Percentiles rank a stretch among this genome's conserved stretches.
Evolutionary conservation across 2,329 filamentous ascomycete species (phyloP).

Genomic region (Gnomoniopsis smithogilvyi): DNA sequence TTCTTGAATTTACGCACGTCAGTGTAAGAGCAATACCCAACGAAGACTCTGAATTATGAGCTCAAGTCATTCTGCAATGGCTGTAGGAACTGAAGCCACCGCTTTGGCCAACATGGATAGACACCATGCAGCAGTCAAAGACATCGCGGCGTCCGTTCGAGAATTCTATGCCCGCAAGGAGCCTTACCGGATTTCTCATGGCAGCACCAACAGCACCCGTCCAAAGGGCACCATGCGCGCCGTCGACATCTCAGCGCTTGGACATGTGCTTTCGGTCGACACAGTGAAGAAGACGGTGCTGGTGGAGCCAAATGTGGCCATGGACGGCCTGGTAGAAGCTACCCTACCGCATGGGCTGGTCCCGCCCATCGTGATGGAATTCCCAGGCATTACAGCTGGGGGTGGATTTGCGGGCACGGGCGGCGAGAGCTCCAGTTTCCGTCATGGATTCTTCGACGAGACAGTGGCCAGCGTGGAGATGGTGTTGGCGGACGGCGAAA

Average conservation of each 20-base stretch:
- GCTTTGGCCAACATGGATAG: conserved; percentile 39
- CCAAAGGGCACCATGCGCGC: conserved; percentile 48
- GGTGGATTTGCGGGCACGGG: conserved; percentile 69
- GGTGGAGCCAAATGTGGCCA: conserved; percentile 67
- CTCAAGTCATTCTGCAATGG: not conserved
- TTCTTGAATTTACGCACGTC: not conserved
- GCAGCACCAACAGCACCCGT: conserved; percentile 72
- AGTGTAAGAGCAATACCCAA: not conserved
- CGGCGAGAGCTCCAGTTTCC: conserved; percentile 68
- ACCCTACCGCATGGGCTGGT: conserved; percentile 63
- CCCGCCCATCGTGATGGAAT: conserved; percentile 73
- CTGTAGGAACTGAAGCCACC: not conserved
- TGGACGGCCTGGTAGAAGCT: conserved; percentile 67
- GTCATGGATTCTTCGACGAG: conserved; percentile 68
- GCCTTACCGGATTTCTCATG: conserved; percentile 74
- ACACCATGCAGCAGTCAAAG: conserved; percentile 45
- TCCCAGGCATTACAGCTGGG: conserved; percentile 71
- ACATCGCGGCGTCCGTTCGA: conserved; percentile 45
- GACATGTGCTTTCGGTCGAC: conserved; percentile 63
- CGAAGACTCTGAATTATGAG: not conserved
- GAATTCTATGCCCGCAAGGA: conserved; percentile 44
- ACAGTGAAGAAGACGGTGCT: conserved; percentile 52
- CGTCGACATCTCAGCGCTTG: conserved; percentile 65
- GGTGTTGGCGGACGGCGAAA: conserved; percentile 63
- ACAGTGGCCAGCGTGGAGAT: conserved; percentile 65